Evolutionary conservation across 352 stramenopile species (phyloP), one percentile per base, ranked within the genome.

Genomic region (Thalassiosira mediterranea): DNA sequence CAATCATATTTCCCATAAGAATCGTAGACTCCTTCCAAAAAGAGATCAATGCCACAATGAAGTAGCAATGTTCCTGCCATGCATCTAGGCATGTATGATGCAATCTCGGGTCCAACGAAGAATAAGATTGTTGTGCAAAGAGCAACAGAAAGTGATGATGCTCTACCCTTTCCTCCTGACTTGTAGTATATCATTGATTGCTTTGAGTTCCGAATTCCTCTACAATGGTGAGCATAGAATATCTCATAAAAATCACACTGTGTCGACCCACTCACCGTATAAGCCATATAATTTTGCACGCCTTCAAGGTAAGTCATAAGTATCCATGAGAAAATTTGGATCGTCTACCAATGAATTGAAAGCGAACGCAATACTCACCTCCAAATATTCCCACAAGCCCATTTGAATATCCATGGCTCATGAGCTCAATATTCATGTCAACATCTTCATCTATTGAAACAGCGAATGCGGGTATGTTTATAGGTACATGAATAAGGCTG

Each of bases 61-160:
- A 97, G 92, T 81, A 97, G 94, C 13, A 97, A 75, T 64, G 94
- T 97, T 1, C 94, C 94, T 10, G 94, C 94, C 94, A 97, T 96
- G 71, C 93, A 97, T 0, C 94, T 88, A n/a, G 94, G 94, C 13
- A 97, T 88, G 60, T 95, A 96, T 5, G 88, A 88, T 8, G 95
- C 93, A 17, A 93, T 90, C 34, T 91, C 89, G 2, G 93, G 93
- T 0, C 94, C 94, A 46, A 96, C 76, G 61, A 97, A 91, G 72
- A 97, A 97, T 78, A 97, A 94, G 25, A 93, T 81, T 17, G 93
- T 72, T 75, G 96, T 94, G 13, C 93, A 77, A 5, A 91, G 4
- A 25, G 63, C 75, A 26, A 90, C 65, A 19, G 66, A 57, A 28
- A 87, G 42, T 17, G 69, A 83, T 7, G 64, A 72, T 37, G 26